Evolutionary conservation across 495 filamentous ascomycete genomes (phyloP).

Genomic region (Penicillium nucicola): DNA sequence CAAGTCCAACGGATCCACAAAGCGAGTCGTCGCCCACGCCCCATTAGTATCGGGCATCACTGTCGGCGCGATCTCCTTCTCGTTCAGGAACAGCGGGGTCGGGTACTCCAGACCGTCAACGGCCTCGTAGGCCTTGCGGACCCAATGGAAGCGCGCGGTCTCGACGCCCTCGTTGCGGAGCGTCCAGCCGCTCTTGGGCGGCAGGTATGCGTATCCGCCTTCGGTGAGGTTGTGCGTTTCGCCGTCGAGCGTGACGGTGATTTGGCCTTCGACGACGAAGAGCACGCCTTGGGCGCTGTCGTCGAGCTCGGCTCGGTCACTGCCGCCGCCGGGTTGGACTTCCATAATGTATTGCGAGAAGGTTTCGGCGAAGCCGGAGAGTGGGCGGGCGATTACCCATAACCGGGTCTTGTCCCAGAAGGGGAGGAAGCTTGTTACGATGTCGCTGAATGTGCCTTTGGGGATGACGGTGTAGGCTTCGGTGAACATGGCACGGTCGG

Average conservation of each 20-base stretch:
- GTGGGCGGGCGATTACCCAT: constrained; percentile 26
- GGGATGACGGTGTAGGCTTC: constrained; percentile 25
- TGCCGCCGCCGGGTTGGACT: constrained; percentile 22
- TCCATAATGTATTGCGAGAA: constrained; percentile 31
- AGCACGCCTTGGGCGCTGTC: constrained; percentile 18
- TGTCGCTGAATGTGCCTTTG: constrained; percentile 23
- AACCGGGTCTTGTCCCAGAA: constrained; percentile 27
- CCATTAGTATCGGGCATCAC: constrained; percentile 23
- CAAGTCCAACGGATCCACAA: constrained; percentile 23
- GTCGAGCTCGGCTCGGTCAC: constrained; percentile 20
- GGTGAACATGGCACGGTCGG: constrained; percentile 29
- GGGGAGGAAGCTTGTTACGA: constrained; percentile 25
- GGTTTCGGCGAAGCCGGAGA: constrained; percentile 26
- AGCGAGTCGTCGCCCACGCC: constrained; percentile 25
- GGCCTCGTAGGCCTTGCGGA: constrained; percentile 23
- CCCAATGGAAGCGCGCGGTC: constrained; percentile 27
- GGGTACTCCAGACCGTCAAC: constrained; percentile 21
- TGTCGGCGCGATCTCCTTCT: constrained; percentile 22
- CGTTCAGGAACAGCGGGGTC: constrained; percentile 23
- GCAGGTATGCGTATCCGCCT: constrained; percentile 24
- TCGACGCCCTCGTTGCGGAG: constrained; percentile 15
- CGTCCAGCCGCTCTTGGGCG: constrained; percentile 23
- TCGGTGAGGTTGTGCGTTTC: constrained; percentile 19
- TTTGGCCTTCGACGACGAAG: constrained; percentile 24
- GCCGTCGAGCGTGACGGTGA: constrained; percentile 16